Evolutionary conservation across 2,329 filamentous ascomycete species (phyloP).

Genomic region (Cytospora piceicola): DNA sequence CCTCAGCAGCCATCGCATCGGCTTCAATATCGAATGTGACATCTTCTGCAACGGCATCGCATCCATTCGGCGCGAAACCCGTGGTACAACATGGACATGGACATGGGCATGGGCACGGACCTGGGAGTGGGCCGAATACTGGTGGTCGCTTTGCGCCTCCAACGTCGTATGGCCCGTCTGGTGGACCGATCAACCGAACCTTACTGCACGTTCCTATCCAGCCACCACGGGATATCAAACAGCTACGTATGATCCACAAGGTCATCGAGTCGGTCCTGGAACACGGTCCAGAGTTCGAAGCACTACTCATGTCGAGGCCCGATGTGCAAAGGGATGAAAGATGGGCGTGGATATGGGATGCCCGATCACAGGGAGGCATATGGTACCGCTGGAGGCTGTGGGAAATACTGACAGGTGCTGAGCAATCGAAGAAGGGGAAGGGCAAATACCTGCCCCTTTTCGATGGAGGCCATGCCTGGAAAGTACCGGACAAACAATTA

Average conservation of each 20-base stretch:
- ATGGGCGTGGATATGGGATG: slow-evolving; percentile 94
- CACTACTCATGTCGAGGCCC: slow-evolving; percentile 83
- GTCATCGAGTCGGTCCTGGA: slow-evolving; percentile 79
- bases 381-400: slow-evolving; percentile 95
- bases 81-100: slow-evolving; percentile 50
- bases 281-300: slow-evolving; percentile 87
- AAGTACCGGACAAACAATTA: slow-evolving; percentile 71
- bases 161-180: slow-evolving; percentile 61
- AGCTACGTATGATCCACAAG: slow-evolving; percentile 83
- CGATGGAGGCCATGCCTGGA: slow-evolving; percentile 78
- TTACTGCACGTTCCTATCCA: slow-evolving; percentile 72
- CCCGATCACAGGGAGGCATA: slow-evolving; percentile 75
- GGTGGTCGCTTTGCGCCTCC: slow-evolving; percentile 72
- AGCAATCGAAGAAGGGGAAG: slow-evolving; percentile 47
- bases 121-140: slow-evolving; percentile 31
- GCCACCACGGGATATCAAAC: slow-evolving; percentile 76
- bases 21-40: slow-evolving; percentile 45
- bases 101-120: slow-evolving; percentile 38
- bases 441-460: slow-evolving; percentile 69
- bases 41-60: slow-evolving; percentile 51
- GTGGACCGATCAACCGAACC: slow-evolving; percentile 48
- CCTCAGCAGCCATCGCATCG: slow-evolving; percentile 67
- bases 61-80: slow-evolving; percentile 79
- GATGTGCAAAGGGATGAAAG: slow-evolving; percentile 85
- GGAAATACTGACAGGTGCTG: slow-evolving; percentile 75